Conservation (phyloP, 1,284 basidiomycete genomes). For the Somion occarium region DNA sequence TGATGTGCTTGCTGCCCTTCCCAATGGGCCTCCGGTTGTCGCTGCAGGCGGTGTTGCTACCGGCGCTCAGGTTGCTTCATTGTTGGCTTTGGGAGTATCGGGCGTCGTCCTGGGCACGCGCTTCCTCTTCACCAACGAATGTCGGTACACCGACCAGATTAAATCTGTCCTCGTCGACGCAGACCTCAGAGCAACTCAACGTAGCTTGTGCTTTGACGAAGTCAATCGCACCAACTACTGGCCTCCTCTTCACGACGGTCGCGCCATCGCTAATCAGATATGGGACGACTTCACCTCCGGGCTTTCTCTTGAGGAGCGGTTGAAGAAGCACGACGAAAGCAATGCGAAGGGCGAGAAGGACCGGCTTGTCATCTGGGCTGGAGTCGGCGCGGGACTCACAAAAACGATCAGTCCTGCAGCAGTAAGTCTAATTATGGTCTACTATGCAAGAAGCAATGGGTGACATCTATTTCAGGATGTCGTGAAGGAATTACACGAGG, state of each 20-base stretch:
- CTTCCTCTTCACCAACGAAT: slow-evolving; percentile 65
- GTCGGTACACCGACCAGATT: slow-evolving; percentile 51
- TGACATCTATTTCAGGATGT: slow-evolving; percentile 37
- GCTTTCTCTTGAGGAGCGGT: slow-evolving; percentile 39
- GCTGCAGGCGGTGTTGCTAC: slow-evolving; percentile 55
- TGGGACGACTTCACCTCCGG: slow-evolving; percentile 57
- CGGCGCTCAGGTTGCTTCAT: slow-evolving; percentile 58
- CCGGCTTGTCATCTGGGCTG: slow-evolving; percentile 64
- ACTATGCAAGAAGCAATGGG: too few relatives aligned
- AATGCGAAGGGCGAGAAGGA: slow-evolving; percentile 39
- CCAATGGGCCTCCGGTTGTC: slow-evolving; percentile 48
- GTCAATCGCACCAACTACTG: slow-evolving; percentile 57
- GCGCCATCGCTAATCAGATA: slow-evolving; percentile 52
- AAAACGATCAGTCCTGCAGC: slow-evolving; percentile 49
- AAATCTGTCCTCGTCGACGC: slow-evolving; percentile 53
- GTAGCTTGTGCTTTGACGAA: slow-evolving; percentile 65
- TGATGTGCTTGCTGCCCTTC: slow-evolving; percentile 41
- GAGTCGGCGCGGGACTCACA: slow-evolving; percentile 58
- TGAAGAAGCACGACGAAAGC: slow-evolving; percentile 41
- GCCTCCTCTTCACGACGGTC: slow-evolving; percentile 65
- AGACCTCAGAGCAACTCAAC: slow-evolving; percentile 43
- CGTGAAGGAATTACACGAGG: slow-evolving; percentile 44
- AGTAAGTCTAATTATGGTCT: slow-evolving; percentile 32
- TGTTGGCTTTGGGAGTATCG: slow-evolving; percentile 60
- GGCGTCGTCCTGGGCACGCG: slow-evolving; percentile 70